These are phyloP conservation scores for Apiospora koreana DNA, from an alignment of 2,329 filamentous ascomycete species.

Conservation along the genomic window DNA sequence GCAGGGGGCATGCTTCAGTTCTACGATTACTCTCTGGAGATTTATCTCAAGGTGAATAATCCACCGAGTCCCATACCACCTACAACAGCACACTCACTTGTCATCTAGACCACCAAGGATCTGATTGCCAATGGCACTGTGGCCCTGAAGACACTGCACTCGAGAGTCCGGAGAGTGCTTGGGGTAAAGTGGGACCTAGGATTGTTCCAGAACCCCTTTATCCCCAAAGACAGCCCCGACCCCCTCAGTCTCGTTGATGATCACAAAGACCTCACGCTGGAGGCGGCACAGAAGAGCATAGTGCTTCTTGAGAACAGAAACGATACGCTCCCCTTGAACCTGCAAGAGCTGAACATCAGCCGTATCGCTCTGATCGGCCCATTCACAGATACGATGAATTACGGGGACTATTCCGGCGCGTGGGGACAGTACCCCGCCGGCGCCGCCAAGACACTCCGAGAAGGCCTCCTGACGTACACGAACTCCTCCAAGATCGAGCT, in stretches of 20 bases:
- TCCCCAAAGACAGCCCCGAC: constrained; percentile 34
- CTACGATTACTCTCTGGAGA: constrained; percentile 43
- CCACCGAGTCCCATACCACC: not conserved
- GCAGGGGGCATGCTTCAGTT: constrained; percentile 47
- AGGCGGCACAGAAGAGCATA: constrained; percentile 44
- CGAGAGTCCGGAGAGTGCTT: constrained; percentile 38
- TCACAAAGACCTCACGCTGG: constrained; percentile 38
- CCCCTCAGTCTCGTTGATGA: constrained; percentile 34
- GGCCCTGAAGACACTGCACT: constrained; percentile 33
- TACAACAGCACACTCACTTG: not conserved
- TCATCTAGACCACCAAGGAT: constrained; percentile 11
- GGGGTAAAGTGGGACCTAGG: constrained; percentile 45
- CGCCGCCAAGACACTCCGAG: constrained; percentile 39
- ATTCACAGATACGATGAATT: constrained; percentile 42
- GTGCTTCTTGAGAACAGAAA: constrained; percentile 44
- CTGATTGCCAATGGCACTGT: constrained; percentile 26
- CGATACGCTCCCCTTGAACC: constrained; percentile 37
- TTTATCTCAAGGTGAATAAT: constrained; percentile 34
- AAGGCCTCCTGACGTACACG: constrained; percentile 34
- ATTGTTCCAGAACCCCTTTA: constrained; percentile 40
- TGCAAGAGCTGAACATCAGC: constrained; percentile 27
- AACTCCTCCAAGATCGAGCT: constrained; percentile 27
- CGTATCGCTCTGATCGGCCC: constrained; percentile 43
- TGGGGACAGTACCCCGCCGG: constrained; percentile 41
- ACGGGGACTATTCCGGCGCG: constrained; percentile 44